Conservation (phyloP, 1,139 yeast species). For the Casaregolazyma lundiana region DNA sequence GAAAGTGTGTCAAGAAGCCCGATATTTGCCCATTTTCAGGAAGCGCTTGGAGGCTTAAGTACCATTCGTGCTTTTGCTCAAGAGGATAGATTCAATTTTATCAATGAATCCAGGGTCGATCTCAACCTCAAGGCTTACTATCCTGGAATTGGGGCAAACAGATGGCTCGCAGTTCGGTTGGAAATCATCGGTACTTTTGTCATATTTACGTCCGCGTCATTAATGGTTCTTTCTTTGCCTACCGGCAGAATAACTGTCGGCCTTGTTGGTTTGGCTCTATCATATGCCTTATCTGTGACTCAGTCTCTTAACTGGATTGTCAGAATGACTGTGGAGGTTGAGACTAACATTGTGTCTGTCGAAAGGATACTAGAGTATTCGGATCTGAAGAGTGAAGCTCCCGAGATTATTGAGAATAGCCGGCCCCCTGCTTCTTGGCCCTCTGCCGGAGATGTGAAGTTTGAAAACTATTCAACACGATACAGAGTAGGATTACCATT, state of each 20-base stretch:
- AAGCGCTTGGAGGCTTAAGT: conserved; percentile 82
- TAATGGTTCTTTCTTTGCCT: conserved; percentile 65
- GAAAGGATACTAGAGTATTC: conserved; percentile 92
- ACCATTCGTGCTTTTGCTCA: conserved; percentile 89
- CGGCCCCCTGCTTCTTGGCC: conserved; percentile 84
- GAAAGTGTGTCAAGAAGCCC: conserved; percentile 94
- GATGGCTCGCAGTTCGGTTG: conserved; percentile 94
- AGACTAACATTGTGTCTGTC: conserved; percentile 92
- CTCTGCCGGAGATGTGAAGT: conserved; percentile 60
- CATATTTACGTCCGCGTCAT: conserved; percentile 79
- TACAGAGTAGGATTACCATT: conserved; percentile 82
- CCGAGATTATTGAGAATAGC: conserved; percentile 60
- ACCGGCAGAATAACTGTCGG: conserved; percentile 78
- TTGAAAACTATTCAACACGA: conserved; percentile 72
- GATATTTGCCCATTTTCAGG: conserved; percentile 95
- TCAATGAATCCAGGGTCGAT: conserved; percentile 77
- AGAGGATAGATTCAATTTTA: conserved; percentile 60
- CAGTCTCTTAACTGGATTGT: conserved; percentile 96
- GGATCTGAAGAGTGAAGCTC: conserved; percentile 71
- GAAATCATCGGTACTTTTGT: conserved; percentile 87
- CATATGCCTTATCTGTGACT: conserved; percentile 88
- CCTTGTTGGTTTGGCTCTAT: conserved; percentile 85
- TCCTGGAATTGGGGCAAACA: conserved; percentile 88
- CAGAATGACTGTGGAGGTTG: conserved; percentile 96
- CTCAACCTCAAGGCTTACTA: conserved; percentile 85